These are phyloP conservation scores for Tricholoma hemisulphureum DNA, from an alignment of 768 basidiomycete genomes.

Conservation along the genomic window DNA sequence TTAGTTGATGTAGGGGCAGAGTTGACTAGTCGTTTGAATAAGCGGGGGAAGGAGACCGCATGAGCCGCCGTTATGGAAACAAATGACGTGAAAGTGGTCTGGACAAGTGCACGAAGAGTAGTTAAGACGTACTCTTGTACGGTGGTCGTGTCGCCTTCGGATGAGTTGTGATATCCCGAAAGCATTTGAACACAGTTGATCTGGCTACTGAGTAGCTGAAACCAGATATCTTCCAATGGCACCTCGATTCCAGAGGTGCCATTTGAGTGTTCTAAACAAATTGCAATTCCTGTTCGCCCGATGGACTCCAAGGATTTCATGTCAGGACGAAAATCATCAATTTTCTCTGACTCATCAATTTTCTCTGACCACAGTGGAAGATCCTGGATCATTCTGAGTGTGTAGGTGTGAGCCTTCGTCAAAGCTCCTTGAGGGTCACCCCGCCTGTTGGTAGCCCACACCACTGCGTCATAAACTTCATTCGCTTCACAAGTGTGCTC, in stretches of 20 bases:
- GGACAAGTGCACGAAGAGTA: constrained; percentile 70
- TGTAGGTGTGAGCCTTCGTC: constrained; percentile 58
- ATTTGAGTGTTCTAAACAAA: constrained; percentile 71
- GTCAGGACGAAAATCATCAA: constrained; percentile 29
- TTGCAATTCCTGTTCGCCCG: constrained; percentile 55
- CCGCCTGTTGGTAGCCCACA: constrained; percentile 74
- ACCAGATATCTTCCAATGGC: constrained; percentile 85
- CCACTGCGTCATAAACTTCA: constrained; percentile 68
- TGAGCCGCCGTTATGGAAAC: constrained; percentile 81
- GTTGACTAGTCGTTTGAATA: constrained; percentile 91
- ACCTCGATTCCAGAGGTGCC: constrained; percentile 37
- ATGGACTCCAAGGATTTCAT: constrained; percentile 57
- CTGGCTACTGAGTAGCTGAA: constrained; percentile 77
- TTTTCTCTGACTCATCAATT: constrained; percentile 13
- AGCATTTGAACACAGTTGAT: constrained; percentile 76
- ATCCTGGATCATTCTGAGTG: constrained; percentile 39
- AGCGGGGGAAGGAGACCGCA: constrained; percentile 82
- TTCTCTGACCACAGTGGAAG: constrained; percentile 10
- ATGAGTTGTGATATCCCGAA: constrained; percentile 40
- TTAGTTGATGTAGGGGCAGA: constrained; percentile 57
- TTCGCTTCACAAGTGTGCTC: constrained; percentile 64
- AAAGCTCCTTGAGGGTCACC: constrained; percentile 68
- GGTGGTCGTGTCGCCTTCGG: constrained; percentile 4
- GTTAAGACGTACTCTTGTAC: constrained; percentile 37
- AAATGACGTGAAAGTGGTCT: constrained; percentile 79